These are phyloP conservation scores for Amaranthus palmeri DNA, from an alignment of 148 eudicot genomes.

Conservation along the genomic window DNA sequence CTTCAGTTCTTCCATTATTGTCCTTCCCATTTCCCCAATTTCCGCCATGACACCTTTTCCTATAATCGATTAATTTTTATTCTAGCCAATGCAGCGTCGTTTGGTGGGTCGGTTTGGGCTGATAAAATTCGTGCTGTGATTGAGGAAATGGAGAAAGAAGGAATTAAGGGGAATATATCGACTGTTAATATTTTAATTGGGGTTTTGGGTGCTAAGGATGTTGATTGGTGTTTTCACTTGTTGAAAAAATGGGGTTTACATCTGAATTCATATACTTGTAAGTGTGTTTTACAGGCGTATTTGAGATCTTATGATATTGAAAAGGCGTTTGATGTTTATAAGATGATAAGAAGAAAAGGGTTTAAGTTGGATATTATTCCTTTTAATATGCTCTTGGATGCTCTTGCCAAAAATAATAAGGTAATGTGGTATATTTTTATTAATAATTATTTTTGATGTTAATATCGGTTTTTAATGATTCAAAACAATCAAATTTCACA, in stretches of 20 bases:
- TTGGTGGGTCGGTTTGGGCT: constrained; percentile 28
- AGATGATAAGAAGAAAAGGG: constrained; percentile 55
- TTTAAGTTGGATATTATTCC: constrained; percentile 54
- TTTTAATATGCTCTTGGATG: constrained; percentile 79
- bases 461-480: no score
- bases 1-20: constrained; percentile 67
- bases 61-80: constrained; percentile 64
- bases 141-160: constrained; percentile 50
- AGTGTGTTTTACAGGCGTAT: constrained; percentile 79
- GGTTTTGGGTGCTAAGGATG: constrained; percentile 41
- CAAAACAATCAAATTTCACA: no score
- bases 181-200: constrained; percentile 83
- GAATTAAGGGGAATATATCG: constrained; percentile 58
- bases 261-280: constrained; percentile 68
- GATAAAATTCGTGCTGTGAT: constrained; percentile 30
- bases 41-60: constrained; percentile 63
- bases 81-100: constrained; percentile 39
- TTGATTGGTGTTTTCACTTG: constrained; percentile 61
- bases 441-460: no score
- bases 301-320: constrained; percentile 41
- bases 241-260: constrained; percentile 70
- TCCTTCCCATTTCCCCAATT: constrained; percentile 49
- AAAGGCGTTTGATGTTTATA: constrained; percentile 52
- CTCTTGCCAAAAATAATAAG: constrained; percentile 68
- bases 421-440: constrained; percentile 21